Evolutionary conservation across 2,329 filamentous ascomycete species (phyloP), one percentile per base, ranked within the genome.

Genomic region (Sordariomycetes sp.): DNA sequence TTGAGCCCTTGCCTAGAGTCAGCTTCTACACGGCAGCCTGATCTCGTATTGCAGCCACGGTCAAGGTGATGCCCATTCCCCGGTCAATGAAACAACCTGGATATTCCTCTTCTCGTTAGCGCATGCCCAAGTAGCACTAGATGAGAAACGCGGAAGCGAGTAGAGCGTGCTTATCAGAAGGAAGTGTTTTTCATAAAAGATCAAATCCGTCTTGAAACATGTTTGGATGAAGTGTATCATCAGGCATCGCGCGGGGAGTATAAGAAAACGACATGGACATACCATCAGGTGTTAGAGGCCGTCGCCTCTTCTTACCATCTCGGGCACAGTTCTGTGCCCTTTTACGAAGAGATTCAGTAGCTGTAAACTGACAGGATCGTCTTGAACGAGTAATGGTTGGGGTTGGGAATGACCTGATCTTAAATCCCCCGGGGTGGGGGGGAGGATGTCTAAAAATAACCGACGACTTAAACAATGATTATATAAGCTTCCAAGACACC

Each of bases 171-270:
- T 48, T 55, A 20, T 36, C 32, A 22, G 53, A 39, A 57, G 50
- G 55, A 55, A 56, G 42, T 59, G 66, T 62, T 65, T 68, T 68
- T 70, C 69, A 70, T 62, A 52, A 63, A 63, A 58, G 58, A 62
- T 64, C 66, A 71, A 67, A 67, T 67, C 66, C 67, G 68, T 70
- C 69, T 70, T 70, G 67, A 70, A 70, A 70, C 68, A 71, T 70
- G 59, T 59, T 62, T 62, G 57, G 39, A n/a, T 45, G 15, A 35
- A 56, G 59, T 59, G 45, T 42, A 35, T 62, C 60, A 62, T 64
- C 61, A 62, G 54, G 54, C 17, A 20, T 22, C 6, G 10, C 12
- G 39, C 15, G 13, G 20, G 13, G 36, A 22, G 5, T 25, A 36
- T 35, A 17, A 54, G 36, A 12, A 15, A 20, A 20, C 39, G 2